Evolutionary conservation across 2,329 filamentous ascomycete genomes (phyloP).

Genomic region (Neoascochyta sp.): DNA sequence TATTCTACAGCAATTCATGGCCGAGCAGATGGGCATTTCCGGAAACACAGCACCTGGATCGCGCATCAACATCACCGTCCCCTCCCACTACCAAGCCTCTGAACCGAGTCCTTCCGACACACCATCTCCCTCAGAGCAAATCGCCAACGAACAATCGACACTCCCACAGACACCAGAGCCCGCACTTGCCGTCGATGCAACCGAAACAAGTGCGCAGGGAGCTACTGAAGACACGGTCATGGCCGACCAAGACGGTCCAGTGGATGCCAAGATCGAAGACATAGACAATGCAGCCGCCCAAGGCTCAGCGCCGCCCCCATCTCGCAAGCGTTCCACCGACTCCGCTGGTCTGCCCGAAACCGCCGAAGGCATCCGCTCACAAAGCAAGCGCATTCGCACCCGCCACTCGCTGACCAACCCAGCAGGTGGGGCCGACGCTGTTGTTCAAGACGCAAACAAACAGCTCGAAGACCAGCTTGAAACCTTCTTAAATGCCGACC

Average conservation of each 20-base stretch:
- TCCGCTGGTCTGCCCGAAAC: slow-evolving; percentile 57
- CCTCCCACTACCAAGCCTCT: slow-evolving; percentile 20
- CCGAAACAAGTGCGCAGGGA: neutral
- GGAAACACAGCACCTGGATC: slow-evolving; percentile 35
- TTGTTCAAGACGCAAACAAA: slow-evolving; percentile 51
- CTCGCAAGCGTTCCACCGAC: slow-evolving; percentile 59
- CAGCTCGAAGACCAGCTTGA: slow-evolving; percentile 55
- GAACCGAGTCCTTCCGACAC: slow-evolving; percentile 8
- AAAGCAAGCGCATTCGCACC: slow-evolving; percentile 59
- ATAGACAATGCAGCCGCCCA: no score
- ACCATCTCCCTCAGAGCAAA: slow-evolving; percentile 5
- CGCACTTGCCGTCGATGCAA: neutral
- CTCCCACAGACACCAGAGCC: slow-evolving; percentile 6
- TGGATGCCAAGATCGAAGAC: slow-evolving; percentile 23
- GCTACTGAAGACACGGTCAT: slow-evolving; percentile 17
- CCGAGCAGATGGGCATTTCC: slow-evolving; percentile 39
- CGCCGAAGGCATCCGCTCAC: slow-evolving; percentile 53
- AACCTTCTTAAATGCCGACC: slow-evolving; percentile 53
- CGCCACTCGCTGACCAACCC: slow-evolving; percentile 54
- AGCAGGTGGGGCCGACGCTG: slow-evolving; percentile 44
- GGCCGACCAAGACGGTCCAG: slow-evolving; percentile 16
- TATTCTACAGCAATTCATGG: slow-evolving; percentile 44
- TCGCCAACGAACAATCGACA: slow-evolving; percentile 1
- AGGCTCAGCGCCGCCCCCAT: slow-evolving; percentile 41
- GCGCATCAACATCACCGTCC: slow-evolving; percentile 43